Evolutionary conservation across 176 grass and related monocot genomes (phyloP).

Genomic region (Carex scoparia): DNA sequence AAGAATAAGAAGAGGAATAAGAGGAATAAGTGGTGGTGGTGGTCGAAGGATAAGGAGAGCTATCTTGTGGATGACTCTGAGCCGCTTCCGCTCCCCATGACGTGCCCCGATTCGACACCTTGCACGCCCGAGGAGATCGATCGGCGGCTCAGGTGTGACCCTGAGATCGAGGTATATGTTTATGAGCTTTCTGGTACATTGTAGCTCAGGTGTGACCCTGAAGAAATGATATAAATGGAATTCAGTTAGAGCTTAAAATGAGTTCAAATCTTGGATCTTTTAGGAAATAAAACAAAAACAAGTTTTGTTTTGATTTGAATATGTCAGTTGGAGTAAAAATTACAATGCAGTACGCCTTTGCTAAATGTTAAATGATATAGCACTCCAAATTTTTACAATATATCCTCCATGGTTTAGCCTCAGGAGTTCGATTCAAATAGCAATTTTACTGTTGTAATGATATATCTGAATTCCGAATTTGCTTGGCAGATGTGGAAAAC

Average conservation of each 20-base stretch:
- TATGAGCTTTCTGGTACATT: neutral
- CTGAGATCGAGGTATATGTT: constrained; percentile 48
- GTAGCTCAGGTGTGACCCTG: neutral
- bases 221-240: constrained; percentile 1
- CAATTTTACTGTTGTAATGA: neutral
- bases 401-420: neutral
- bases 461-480: neutral
- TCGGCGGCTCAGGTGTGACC: constrained; percentile 66
- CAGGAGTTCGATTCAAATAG: neutral
- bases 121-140: constrained; percentile 75
- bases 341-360: neutral
- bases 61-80: constrained; percentile 71
- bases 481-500: neutral
- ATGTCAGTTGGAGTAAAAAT: neutral
- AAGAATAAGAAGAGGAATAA: constrained; percentile 34
- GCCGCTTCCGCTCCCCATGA: constrained; percentile 79
- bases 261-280: neutral
- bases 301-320: neutral
- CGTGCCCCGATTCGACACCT: constrained; percentile 54
- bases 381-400: neutral
- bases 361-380: neutral
- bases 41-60: constrained; percentile 83
- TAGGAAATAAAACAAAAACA: neutral
- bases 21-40: constrained; percentile 66
- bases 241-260: neutral